Evolutionary conservation across 192 early-diverging fungal genomes (phyloP), one percentile per base, ranked within the genome.

Genomic region (Rhizophagus clarus): DNA sequence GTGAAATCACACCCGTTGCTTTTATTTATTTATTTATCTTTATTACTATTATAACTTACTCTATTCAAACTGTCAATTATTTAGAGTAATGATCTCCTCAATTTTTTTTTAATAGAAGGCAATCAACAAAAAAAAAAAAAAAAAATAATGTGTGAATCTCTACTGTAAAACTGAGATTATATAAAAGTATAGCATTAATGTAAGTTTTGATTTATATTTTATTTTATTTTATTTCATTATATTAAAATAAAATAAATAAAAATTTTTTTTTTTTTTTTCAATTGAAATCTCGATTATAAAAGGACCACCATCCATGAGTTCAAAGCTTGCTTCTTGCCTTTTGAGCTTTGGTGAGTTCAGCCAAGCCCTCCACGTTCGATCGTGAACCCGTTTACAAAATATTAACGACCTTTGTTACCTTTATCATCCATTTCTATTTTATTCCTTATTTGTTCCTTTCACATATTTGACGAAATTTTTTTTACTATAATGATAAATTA

Each of bases 331-430:
- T 15, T 64, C 29, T 64, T 64, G 9, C 34, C 63, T 64, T 26
- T 26, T 64, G 63, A 64, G 63, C 24, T 11, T 64, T 64, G 63
- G 63, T 64, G 63, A 64, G 63, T 14, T 14, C 63, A 11, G 24
- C 63, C 24, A 64, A n/a, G 34, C 5, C 24, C 63, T 64, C 63
- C 63, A 29, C 7, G 34, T 15, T 64, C 63, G 24, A 29, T 28
- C 22, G 29, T 64, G 63, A 64, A 64, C 63, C 63, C 63, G 63
- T 64, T n/a, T 64, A 14, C 24, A 28, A 64, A 64, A 64, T 64
- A 29, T 31, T 34, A 34, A 2, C 63, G 63, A 28, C 63, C 63
- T 34, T 64, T 64, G 28, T 64, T 64, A 64, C 29, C 24, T 64
- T 64, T 9, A n/a, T n/a, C n/a, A n/a, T 11, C 24, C 29, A 24